Evolutionary conservation across 2,329 filamentous ascomycete species (phyloP).

Genomic region (Phaeosphaeriaceae sp.): DNA sequence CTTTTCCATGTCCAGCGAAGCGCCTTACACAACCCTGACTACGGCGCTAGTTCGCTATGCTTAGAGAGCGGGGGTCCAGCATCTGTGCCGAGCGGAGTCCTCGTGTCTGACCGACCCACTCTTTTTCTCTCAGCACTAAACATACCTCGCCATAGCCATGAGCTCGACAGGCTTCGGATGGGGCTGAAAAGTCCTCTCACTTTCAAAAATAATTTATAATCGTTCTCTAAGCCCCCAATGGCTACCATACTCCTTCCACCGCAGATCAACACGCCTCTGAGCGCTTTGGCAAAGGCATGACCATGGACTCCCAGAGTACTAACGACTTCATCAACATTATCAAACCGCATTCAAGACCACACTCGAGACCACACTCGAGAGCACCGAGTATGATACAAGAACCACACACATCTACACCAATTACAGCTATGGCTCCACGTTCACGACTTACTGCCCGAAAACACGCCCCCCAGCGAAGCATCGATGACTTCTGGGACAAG

Average conservation of each 20-base stretch:
- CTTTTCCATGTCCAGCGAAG: constrained; percentile 19
- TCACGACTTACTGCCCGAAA: constrained; percentile 49
- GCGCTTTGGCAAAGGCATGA: constrained; percentile 25
- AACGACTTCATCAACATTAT: constrained; percentile 48
- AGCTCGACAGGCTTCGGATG: constrained; percentile 35
- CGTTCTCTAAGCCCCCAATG: constrained; percentile 33
- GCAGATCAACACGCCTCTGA: constrained; percentile 23
- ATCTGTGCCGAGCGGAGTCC: constrained; percentile 37
- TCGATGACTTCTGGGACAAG: constrained; percentile 76
- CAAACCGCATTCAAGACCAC: constrained; percentile 42
- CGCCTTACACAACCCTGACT: constrained; percentile 18
- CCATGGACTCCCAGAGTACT: constrained; percentile 46
- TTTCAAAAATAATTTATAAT: constrained; percentile 32
- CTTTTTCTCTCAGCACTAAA: constrained; percentile 41
- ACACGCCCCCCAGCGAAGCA: constrained; percentile 67
- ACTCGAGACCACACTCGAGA: constrained; percentile 31
- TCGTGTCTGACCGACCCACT: constrained; percentile 44
- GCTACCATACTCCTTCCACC: constrained; percentile 21
- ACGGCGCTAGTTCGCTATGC: constrained; percentile 30
- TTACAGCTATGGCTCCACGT: constrained; percentile 12
- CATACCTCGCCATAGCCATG: constrained; percentile 34
- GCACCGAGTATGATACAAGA: constrained; percentile 46
- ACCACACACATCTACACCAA: constrained; percentile 13
- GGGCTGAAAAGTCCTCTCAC: constrained; percentile 35
- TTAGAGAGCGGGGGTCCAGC: constrained; percentile 33